A percentile compares a stretch with the other conserved stretches of the same genome.
phyloP scores from a whole-genome alignment of 2,329 filamentous ascomycete species.

The Aspergillus tubingensis region DNA sequence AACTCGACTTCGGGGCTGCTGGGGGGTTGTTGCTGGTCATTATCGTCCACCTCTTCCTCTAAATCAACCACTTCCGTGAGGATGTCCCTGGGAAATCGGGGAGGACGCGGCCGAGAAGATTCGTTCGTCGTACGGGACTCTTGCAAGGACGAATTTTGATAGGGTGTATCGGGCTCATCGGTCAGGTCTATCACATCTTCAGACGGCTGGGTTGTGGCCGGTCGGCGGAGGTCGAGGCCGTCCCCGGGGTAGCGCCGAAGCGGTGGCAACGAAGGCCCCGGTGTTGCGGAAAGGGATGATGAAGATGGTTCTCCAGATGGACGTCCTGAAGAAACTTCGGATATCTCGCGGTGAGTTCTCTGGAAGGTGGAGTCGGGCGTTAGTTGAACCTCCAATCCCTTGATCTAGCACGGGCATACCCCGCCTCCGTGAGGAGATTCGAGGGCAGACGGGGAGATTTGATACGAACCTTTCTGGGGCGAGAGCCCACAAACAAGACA shows the following conservation, averaged over 20 bases:
- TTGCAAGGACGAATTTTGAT: not conserved
- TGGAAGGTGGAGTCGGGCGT: conserved; percentile 23
- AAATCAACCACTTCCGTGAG: conserved; percentile 43
- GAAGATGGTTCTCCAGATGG: conserved; percentile 31
- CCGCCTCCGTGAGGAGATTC: conserved; percentile 20
- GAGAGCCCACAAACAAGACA: conserved; percentile 39
- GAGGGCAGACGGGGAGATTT: conserved; percentile 4
- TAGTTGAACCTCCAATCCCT: conserved; percentile 15
- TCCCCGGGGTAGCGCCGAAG: conserved; percentile 50
- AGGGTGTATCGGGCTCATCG: conserved; percentile 44
- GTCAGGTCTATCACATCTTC: conserved; percentile 51
- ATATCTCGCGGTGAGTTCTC: conserved; percentile 41
- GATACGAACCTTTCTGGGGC: conserved; percentile 41
- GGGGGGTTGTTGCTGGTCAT: conserved; percentile 22
- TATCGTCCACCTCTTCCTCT: conserved; percentile 36
- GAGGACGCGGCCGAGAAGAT: conserved; percentile 22
- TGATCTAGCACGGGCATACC: conserved; percentile 18
- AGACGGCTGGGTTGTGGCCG: conserved; percentile 42
- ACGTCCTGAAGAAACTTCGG: conserved; percentile 30
- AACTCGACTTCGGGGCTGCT: conserved; percentile 56
- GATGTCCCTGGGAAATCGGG: conserved; percentile 41
- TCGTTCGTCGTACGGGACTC: too few species aligned
- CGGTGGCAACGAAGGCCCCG: conserved; percentile 34
- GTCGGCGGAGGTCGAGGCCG: conserved; percentile 57
- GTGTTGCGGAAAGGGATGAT: conserved; percentile 19